Evolutionary conservation across 805 yeast genomes (phyloP).

Genomic region (Soucietia sequanensis): DNA sequence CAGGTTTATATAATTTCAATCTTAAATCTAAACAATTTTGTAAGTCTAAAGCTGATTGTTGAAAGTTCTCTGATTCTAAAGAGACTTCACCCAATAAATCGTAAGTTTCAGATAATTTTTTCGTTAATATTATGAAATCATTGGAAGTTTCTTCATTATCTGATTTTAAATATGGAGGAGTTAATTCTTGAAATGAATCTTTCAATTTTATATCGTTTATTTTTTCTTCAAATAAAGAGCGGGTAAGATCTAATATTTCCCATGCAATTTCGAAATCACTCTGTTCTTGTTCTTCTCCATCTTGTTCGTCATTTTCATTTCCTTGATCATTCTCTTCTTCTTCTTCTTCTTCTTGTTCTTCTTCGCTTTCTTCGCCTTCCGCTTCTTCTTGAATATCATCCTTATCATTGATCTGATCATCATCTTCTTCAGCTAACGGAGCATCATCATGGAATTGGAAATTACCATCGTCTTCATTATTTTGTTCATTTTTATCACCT

Average conservation of each 20-base stretch:
- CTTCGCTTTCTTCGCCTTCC: slow-evolving; percentile 15
- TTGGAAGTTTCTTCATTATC: slow-evolving; percentile 31
- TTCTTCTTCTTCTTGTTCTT: slow-evolving; percentile 30
- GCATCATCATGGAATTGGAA: slow-evolving; percentile 28
- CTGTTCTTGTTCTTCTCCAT: slow-evolving; percentile 41
- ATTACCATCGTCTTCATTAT: slow-evolving; percentile 22
- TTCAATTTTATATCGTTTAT: slow-evolving; percentile 22
- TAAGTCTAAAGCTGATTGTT: slow-evolving; percentile 73
- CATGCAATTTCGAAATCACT: slow-evolving; percentile 85
- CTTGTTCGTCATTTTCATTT: slow-evolving; percentile 8
- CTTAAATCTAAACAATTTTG: slow-evolving; percentile 55
- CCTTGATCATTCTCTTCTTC: slow-evolving; percentile 21
- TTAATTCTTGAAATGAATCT: slow-evolving; percentile 5
- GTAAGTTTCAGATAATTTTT: slow-evolving; percentile 68
- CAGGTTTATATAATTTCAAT: slow-evolving; percentile 46
- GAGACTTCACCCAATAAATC: slow-evolving; percentile 88
- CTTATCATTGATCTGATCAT: too few relatives aligned
- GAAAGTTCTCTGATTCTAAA: slow-evolving; percentile 83
- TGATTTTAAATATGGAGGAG: slow-evolving; percentile 27
- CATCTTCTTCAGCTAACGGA: slow-evolving; percentile 20
- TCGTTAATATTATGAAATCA: slow-evolving; percentile 34
- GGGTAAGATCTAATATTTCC: slow-evolving; percentile 78
- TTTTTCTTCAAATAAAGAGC: slow-evolving; percentile 58
- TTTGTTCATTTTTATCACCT: slow-evolving; percentile 20
- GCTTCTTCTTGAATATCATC: slow-evolving; percentile 10